Conservation (phyloP, 345 rosid species). For the Hibiscus trionum region DNA sequence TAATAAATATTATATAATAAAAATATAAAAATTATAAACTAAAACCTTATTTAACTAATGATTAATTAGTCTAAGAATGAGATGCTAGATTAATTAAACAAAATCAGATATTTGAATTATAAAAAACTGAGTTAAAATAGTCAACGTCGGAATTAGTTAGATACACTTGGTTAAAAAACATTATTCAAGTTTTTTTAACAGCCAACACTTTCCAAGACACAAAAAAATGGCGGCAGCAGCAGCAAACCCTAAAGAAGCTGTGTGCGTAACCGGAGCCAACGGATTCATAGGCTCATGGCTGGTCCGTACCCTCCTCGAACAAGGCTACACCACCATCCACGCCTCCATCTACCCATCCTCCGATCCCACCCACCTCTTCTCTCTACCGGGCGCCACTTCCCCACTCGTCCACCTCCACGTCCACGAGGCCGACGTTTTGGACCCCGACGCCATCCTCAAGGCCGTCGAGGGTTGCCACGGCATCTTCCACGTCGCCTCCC, state of each 20-base stretch:
- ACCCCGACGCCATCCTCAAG: constrained; percentile 37
- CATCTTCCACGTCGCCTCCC: constrained; percentile 87
- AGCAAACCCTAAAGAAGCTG: constrained; percentile 30
- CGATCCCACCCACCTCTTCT: constrained; percentile 42
- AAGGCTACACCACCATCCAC: constrained; percentile 55
- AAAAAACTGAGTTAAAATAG: too few species aligned
- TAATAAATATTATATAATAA: too few species aligned
- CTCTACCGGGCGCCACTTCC: constrained; percentile 32
- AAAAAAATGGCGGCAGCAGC: background rate
- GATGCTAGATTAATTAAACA: too few species aligned
- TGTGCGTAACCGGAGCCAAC: constrained; percentile 78
- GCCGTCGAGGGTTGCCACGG: constrained; percentile 70
- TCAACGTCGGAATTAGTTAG: too few species aligned
- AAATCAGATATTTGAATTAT: too few species aligned
- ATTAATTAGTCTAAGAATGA: too few species aligned
- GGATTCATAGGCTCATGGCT: constrained; percentile 85
- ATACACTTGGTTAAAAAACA: too few species aligned
- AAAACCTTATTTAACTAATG: too few species aligned
- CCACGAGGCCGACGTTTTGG: constrained; percentile 58
- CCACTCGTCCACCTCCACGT: constrained; percentile 25
- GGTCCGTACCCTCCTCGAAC: constrained; percentile 39
- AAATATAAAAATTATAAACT: too few species aligned
- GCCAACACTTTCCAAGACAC: background rate
- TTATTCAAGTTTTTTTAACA: too few species aligned
- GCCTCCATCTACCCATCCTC: constrained; percentile 58